Evolutionary conservation across 768 basidiomycete species (phyloP).

Genomic region (Albatrellus ellisii): DNA sequence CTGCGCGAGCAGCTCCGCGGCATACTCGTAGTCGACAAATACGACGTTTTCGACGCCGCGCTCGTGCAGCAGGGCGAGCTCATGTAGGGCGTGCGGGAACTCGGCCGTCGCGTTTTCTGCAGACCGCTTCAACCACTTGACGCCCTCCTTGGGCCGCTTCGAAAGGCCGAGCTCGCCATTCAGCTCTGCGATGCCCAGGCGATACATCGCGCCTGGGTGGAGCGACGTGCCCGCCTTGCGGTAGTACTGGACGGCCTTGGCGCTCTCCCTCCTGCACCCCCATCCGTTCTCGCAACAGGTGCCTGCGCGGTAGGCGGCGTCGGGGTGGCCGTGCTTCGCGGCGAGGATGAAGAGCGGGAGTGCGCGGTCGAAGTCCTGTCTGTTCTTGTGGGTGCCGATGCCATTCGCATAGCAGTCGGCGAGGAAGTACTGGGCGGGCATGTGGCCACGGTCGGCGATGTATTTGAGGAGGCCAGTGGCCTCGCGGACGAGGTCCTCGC

Average conservation of each 20-base stretch:
- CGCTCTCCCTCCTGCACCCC: conserved; percentile 89
- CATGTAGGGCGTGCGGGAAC: conserved; percentile 93
- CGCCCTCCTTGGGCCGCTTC: conserved; percentile 87
- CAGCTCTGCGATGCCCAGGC: conserved; percentile 89
- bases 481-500: conserved; percentile 83
- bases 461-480: conserved; percentile 79
- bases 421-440: conserved; percentile 92
- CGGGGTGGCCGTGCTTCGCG: conserved; percentile 93
- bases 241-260: conserved; percentile 87
- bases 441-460: conserved; percentile 88
- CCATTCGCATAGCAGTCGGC: conserved; percentile 98
- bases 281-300: conserved; percentile 99
- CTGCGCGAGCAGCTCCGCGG: conserved; percentile 87
- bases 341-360: conserved; percentile 93
- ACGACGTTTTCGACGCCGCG: conserved; percentile 97
- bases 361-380: conserved; percentile 95
- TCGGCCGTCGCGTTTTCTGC: conserved; percentile 91
- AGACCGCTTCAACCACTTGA: conserved; percentile 97
- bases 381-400: conserved; percentile 81
- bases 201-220: conserved; percentile 94
- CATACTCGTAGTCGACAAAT: conserved; percentile 93
- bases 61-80: conserved; percentile 87
- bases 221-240: conserved; percentile 84
- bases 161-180: conserved; percentile 87
- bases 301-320: conserved; percentile 89